These are phyloP conservation scores for Oenanthe sinensis DNA, from an alignment of 129 eudicot genomes.

Conservation along the genomic window DNA sequence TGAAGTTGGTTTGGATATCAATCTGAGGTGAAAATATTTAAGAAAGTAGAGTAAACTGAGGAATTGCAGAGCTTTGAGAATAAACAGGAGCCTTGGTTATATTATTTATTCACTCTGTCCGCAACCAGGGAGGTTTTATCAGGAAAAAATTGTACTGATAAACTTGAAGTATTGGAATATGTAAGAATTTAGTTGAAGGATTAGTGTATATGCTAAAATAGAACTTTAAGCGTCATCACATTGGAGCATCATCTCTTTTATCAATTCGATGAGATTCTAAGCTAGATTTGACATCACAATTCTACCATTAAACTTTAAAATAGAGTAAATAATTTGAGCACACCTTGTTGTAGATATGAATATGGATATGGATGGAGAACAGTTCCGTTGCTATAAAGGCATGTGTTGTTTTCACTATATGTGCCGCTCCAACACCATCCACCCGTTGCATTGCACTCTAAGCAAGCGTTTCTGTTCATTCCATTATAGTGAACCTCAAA, in stretches of 20 bases:
- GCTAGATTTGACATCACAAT: not conserved
- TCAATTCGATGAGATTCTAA: not conserved
- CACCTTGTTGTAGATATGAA: not conserved
- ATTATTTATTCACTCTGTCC: too few species aligned
- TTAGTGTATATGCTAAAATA: too few species aligned
- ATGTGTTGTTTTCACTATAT: not conserved
- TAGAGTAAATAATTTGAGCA: not conserved
- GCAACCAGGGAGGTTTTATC: too few species aligned
- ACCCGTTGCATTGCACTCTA: not conserved
- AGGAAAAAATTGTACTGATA: too few species aligned
- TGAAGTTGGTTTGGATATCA: not conserved
- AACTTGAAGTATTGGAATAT: too few species aligned
- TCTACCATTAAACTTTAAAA: not conserved
- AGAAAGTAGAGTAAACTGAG: not conserved
- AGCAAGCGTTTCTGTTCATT: not conserved
- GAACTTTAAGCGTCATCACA: too few species aligned
- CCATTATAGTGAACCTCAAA: not conserved
- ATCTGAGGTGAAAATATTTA: not conserved
- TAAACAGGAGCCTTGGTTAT: too few species aligned
- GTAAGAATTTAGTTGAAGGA: too few species aligned
- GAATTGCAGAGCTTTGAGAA: not conserved
- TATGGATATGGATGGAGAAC: not conserved
- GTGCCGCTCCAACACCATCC: not conserved
- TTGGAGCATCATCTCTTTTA: not conserved
- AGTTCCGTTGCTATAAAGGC: not conserved